A percentile compares a stretch with the other conserved stretches of the same genome.
Evolutionary conservation across 148 eudicot species (phyloP).

Genomic region (Fagopyrum tataricum): DNA sequence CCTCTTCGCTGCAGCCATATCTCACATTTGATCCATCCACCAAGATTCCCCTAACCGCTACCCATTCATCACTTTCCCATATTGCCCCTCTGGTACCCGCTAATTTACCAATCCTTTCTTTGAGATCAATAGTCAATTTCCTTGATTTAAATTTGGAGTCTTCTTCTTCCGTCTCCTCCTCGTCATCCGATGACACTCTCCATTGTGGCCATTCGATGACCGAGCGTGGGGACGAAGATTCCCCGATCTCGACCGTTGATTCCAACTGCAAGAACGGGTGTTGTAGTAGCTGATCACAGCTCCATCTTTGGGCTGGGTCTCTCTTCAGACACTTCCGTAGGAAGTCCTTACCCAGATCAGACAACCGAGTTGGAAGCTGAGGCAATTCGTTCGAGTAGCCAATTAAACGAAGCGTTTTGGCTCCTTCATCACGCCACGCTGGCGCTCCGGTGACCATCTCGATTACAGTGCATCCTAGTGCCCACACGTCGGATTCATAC

Average conservation of each 20-base stretch:
- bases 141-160: not conserved
- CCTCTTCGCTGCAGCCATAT: constrained; percentile 11
- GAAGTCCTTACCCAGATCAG: constrained; percentile 44
- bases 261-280: constrained; percentile 44
- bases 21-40: not conserved
- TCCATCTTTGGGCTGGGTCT: constrained; percentile 45
- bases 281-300: constrained; percentile 54
- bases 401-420: constrained; percentile 38
- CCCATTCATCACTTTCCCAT: constrained; percentile 82
- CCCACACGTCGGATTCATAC: constrained; percentile 70
- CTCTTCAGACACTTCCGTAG: constrained; percentile 51
- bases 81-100: constrained; percentile 32
- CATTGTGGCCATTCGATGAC: constrained; percentile 44
- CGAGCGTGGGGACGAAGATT: constrained; percentile 41
- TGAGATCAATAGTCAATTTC: not conserved
- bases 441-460: constrained; percentile 82
- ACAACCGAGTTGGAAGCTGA: constrained; percentile 34
- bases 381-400: constrained; percentile 57
- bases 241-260: constrained; percentile 9
- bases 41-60: constrained; percentile 34
- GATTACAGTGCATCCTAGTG: constrained; percentile 77
- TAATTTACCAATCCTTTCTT: constrained; percentile 33
- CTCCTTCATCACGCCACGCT: constrained; percentile 51
- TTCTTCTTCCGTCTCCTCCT: constrained; percentile 22
- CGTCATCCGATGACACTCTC: constrained; percentile 23